Evolutionary conservation across 2,329 filamentous ascomycete species (phyloP).

Genomic region (Fusarium mexicanum): DNA sequence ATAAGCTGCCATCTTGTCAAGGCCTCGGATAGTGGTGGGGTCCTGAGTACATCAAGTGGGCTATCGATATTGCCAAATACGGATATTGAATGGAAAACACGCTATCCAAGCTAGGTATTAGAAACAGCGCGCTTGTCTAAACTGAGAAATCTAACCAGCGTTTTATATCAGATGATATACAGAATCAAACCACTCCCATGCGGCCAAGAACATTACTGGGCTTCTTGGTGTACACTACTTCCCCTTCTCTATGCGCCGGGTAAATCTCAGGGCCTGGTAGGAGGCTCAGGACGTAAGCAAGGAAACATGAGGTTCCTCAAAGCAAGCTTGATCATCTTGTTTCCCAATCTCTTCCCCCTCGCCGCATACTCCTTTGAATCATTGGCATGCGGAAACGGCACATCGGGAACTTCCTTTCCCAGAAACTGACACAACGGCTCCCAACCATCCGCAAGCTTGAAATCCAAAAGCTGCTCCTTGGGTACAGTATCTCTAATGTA

Average conservation of each 20-base stretch:
- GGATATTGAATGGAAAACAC: not conserved
- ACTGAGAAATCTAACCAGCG: not conserved
- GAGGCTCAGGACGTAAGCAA: not conserved
- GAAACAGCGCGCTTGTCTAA: not conserved
- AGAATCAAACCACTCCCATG: not conserved
- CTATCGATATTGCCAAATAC: not conserved
- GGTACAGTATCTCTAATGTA: constrained; percentile 38
- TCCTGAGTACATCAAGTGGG: not conserved
- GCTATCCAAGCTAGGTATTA: not conserved
- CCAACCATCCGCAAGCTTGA: constrained; percentile 45
- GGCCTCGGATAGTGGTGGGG: not conserved
- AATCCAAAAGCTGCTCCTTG: constrained; percentile 44
- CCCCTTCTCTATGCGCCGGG: too few relatives aligned
- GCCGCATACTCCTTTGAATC: constrained; percentile 21
- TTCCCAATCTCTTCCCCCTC: not conserved
- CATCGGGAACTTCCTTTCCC: constrained; percentile 43
- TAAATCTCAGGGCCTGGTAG: not conserved
- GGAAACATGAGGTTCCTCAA: constrained; percentile 3
- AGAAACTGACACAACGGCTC: constrained; percentile 48
- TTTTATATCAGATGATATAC: not conserved
- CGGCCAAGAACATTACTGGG: not conserved
- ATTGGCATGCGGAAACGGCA: constrained; percentile 45
- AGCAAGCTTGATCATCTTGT: constrained; percentile 1
- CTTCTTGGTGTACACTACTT: not conserved
- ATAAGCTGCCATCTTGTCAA: fast-evolving